Conservation (phyloP, 768 basidiomycete genomes). For the Boletales sp. region DNA sequence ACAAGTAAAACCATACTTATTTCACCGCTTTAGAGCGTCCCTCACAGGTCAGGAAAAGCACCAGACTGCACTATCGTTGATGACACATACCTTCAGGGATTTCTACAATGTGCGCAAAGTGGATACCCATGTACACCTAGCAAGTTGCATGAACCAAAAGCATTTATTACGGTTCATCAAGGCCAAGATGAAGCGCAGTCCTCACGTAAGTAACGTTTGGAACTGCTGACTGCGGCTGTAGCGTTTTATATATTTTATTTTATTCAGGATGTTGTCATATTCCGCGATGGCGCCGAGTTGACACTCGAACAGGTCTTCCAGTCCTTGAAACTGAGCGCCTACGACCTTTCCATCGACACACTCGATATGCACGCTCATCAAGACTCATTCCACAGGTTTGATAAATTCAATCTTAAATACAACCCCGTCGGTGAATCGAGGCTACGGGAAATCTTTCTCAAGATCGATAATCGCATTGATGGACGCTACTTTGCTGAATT, state of each 20-base stretch:
- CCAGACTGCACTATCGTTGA: not conserved
- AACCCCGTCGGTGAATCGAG: constrained; percentile 96
- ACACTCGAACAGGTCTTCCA: constrained; percentile 95
- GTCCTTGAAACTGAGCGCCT: constrained; percentile 90
- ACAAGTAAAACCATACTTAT: constrained; percentile 4
- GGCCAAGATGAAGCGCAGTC: constrained; percentile 90
- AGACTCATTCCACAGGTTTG: constrained; percentile 97
- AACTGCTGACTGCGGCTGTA: not conserved
- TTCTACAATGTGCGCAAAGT: constrained; percentile 99
- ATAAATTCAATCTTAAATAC: constrained; percentile 97
- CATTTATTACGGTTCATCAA: constrained; percentile 98
- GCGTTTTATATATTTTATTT: too few relatives aligned
- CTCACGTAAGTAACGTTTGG: constrained; percentile 49
- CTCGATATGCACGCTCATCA: constrained; percentile 99
- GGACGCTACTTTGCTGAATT: constrained; percentile 94
- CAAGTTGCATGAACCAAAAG: constrained; percentile 99
- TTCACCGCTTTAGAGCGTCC: constrained; percentile 21
- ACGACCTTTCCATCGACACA: constrained; percentile 97
- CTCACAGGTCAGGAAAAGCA: constrained; percentile 24
- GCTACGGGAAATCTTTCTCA: constrained; percentile 94
- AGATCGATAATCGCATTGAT: constrained; percentile 93
- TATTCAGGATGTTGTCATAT: constrained; percentile 86
- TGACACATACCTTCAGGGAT: constrained; percentile 53
- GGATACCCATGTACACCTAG: constrained; percentile 98
- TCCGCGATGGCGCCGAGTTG: constrained; percentile 86